A percentile compares a stretch with the other conserved stretches of the same genome.
Evolutionary conservation across 2,329 filamentous ascomycete genomes (phyloP).

Genomic region (Aspergillus sergii): DNA sequence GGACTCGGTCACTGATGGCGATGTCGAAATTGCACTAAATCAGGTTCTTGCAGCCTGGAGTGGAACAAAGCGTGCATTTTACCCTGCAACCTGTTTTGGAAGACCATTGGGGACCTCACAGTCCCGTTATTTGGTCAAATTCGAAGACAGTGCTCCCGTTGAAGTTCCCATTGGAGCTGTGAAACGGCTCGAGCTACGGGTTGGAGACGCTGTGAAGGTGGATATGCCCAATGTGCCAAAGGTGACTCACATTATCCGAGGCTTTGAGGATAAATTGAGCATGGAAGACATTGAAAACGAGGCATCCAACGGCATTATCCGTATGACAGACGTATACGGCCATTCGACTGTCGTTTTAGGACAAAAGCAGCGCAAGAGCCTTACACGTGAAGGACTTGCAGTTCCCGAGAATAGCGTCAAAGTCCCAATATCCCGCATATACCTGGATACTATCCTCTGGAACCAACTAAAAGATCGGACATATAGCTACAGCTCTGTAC

Average conservation of each 20-base stretch:
- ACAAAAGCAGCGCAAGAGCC: constrained; percentile 46
- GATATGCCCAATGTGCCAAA: constrained; percentile 47
- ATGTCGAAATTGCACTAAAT: constrained; percentile 46
- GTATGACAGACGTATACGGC: constrained; percentile 48
- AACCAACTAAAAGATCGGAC: constrained; percentile 45
- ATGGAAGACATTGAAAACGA: constrained; percentile 28
- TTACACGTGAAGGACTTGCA: constrained; percentile 35
- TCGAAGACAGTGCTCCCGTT: constrained; percentile 46
- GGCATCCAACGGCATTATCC: constrained; percentile 25
- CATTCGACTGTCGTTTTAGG: constrained; percentile 44
- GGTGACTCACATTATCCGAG: constrained; percentile 46
- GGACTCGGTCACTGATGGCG: constrained; percentile 16
- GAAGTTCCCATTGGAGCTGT: constrained; percentile 44
- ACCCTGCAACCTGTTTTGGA: constrained; percentile 62
- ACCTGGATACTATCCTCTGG: constrained; percentile 52
- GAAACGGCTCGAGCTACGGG: constrained; percentile 47
- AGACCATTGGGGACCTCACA: constrained; percentile 41
- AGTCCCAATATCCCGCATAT: constrained; percentile 49
- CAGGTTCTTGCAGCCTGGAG: constrained; percentile 63
- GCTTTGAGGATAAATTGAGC: constrained; percentile 41
- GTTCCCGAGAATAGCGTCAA: constrained; percentile 37
- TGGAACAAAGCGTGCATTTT: constrained; percentile 57
- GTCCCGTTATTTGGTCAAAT: constrained; percentile 48
- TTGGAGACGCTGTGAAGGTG: constrained; percentile 52
- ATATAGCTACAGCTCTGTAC: constrained; percentile 34